phyloP scores from a whole-genome alignment of 768 basidiomycete genomes.

The Amanita fuliginea region DNA sequence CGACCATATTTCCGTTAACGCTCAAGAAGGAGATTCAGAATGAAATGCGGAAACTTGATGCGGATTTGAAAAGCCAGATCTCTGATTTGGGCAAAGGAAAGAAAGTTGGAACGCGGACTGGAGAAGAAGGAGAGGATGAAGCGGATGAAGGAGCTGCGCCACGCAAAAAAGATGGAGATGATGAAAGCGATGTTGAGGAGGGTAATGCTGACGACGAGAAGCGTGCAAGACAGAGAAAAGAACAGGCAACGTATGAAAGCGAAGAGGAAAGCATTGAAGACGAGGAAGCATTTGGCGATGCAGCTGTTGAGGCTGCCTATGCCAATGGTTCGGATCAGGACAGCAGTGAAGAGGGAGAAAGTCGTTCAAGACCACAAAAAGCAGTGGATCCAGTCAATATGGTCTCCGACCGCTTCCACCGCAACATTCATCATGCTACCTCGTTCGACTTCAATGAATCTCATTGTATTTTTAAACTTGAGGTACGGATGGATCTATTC shows the following conservation, averaged over 20 bases:
- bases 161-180: slow-evolving; percentile 26
- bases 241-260: slow-evolving; percentile 68
- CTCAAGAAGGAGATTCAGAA: slow-evolving; percentile 78
- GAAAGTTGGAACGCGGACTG: slow-evolving; percentile 30
- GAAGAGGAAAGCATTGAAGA: slow-evolving; percentile 47
- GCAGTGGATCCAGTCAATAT: slow-evolving; percentile 18
- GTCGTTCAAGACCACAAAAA: slow-evolving; percentile 4
- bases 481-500: slow-evolving; percentile 44
- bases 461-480: slow-evolving; percentile 69
- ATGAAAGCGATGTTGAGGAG: slow-evolving; percentile 63
- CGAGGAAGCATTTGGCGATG: slow-evolving; percentile 39
- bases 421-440: slow-evolving; percentile 52
- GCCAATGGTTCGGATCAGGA: slow-evolving; percentile 31
- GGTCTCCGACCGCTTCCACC: slow-evolving; percentile 42
- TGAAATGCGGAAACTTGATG: slow-evolving; percentile 80
- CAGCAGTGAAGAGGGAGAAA: slow-evolving; percentile 2
- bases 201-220: slow-evolving; percentile 79
- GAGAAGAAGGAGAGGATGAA: slow-evolving; percentile 44
- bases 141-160: slow-evolving; percentile 29
- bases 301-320: slow-evolving; percentile 55
- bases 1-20: slow-evolving; percentile 61
- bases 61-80: slow-evolving; percentile 69
- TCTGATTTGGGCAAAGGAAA: slow-evolving; percentile 79
- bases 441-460: slow-evolving; percentile 60
- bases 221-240: slow-evolving; percentile 55